A percentile compares a stretch with the other conserved stretches of the same genome.
phyloP scores from a whole-genome alignment of 2,329 filamentous ascomycete species.

The Cryoendolithus antarcticus region DNA sequence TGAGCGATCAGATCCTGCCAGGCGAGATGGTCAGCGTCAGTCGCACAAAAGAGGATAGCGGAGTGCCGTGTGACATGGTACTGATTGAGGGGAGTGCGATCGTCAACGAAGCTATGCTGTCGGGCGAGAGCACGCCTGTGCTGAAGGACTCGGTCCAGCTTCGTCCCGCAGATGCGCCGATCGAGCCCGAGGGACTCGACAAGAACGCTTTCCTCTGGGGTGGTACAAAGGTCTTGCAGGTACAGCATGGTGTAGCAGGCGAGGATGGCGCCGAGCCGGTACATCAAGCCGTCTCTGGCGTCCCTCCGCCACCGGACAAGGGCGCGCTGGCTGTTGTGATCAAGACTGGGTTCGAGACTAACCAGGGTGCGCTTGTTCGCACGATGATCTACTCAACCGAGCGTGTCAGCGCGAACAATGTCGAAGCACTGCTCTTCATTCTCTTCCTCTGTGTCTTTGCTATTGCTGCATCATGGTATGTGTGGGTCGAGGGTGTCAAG shows the following conservation, averaged over 20 bases:
- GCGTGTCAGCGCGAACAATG: conserved; percentile 95
- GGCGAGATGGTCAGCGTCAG: conserved; percentile 87
- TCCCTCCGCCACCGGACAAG: conserved; percentile 77
- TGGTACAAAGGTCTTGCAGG: conserved; percentile 91
- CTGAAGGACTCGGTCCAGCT: conserved; percentile 93
- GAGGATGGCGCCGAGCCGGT: conserved; percentile 49
- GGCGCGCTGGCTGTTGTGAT: conserved; percentile 88
- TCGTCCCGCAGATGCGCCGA: conserved; percentile 62
- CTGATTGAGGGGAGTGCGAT: conserved; percentile 90
- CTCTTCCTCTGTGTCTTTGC: conserved; percentile 93
- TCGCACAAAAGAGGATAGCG: conserved; percentile 91
- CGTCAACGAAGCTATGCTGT: conserved; percentile 98
- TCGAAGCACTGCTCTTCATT: conserved; percentile 92
- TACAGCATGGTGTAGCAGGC: conserved; percentile 73
- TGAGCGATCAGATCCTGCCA: conserved; percentile 83
- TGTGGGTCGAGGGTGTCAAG: conserved; percentile 91
- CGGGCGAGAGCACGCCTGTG: conserved; percentile 90
- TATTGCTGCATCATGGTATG: conserved; percentile 95
- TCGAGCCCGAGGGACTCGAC: conserved; percentile 85
- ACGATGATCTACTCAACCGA: conserved; percentile 99
- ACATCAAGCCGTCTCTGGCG: conserved; percentile 59
- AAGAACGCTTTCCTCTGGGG: conserved; percentile 96
- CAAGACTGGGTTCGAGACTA: conserved; percentile 98
- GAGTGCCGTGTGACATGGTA: conserved; percentile 94
- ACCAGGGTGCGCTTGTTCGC: conserved; percentile 89